phyloP scores from a whole-genome alignment of 495 filamentous ascomycete species.

The Neurospora sp. region DNA sequence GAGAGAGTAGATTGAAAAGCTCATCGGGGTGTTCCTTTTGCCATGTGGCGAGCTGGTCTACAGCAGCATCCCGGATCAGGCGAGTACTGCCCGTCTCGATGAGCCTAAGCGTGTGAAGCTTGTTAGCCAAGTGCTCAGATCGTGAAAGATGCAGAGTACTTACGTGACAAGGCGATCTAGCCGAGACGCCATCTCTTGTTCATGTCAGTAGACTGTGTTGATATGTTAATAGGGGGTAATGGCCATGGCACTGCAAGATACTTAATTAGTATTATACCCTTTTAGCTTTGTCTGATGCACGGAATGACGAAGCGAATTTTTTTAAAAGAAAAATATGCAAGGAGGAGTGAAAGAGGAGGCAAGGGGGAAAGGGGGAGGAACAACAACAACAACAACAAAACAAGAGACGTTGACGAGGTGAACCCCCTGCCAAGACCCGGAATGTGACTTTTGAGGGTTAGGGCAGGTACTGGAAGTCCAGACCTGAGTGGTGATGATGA shows the following conservation, averaged over 20 bases:
- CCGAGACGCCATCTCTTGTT: conserved; percentile 45
- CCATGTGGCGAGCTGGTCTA: conserved; percentile 91
- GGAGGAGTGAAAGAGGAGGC: background rate
- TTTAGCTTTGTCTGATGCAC: background rate
- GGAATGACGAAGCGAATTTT: background rate
- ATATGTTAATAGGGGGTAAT: conserved; percentile 3
- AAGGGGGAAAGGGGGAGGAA: background rate
- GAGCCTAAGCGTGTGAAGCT: conserved; percentile 45
- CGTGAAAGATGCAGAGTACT: conserved; percentile 30
- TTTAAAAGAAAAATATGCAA: background rate
- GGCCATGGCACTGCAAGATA: conserved; percentile 16
- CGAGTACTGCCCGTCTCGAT: conserved; percentile 93
- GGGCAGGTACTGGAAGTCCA: background rate
- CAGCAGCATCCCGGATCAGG: conserved; percentile 90
- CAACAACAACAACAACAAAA: background rate
- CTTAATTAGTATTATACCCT: conserved; percentile 9
- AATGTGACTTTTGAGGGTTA: background rate
- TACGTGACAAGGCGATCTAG: conserved; percentile 91
- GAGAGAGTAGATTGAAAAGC: conserved; percentile 90
- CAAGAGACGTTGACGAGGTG: background rate
- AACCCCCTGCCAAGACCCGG: background rate
- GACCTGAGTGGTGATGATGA: background rate
- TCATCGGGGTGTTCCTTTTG: conserved; percentile 97
- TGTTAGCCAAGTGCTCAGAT: conserved; percentile 14
- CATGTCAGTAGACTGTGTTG: conserved; percentile 16